Conservation (phyloP, 192 early-diverging fungal species). For the Phlyctochytrium planicorne region DNA sequence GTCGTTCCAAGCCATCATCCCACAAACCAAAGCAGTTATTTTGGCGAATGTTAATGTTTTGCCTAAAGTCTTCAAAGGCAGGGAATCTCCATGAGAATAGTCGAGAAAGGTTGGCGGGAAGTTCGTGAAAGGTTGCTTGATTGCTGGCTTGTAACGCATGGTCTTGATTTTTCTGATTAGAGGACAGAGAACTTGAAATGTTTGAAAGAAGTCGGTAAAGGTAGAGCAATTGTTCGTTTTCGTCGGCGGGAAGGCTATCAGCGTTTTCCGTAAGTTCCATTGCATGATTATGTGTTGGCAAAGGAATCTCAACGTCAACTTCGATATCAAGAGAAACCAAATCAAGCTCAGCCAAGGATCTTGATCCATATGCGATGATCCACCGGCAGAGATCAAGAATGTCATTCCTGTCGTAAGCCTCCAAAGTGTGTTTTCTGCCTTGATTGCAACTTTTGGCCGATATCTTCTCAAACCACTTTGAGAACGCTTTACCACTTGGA, state of each 20-base stretch:
- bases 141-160: background rate
- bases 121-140: background rate
- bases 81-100: conserved; percentile 27
- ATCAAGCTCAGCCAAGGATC: conserved; percentile 4
- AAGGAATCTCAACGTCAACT: conserved; percentile 5
- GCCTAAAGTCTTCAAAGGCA: background rate
- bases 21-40: conserved; percentile 35
- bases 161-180: background rate
- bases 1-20: conserved; percentile 23
- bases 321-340: background rate
- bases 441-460: background rate
- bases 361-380: background rate
- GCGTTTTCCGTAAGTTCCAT: conserved; percentile 8
- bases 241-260: conserved; percentile 1
- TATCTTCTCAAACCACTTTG: background rate
- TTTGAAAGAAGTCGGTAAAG: conserved; percentile 2
- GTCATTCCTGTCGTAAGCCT: conserved; percentile 8
- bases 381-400: conserved; percentile 14
- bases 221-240: conserved; percentile 6
- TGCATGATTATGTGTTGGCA: conserved; percentile 1
- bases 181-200: conserved; percentile 7
- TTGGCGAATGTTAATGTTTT: conserved; percentile 21
- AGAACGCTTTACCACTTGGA: background rate
- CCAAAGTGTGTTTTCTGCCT: background rate
- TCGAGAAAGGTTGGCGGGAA: background rate